Conservation (phyloP, 371 early-diverging fungal genomes). For the Mortierella sp. region DNA sequence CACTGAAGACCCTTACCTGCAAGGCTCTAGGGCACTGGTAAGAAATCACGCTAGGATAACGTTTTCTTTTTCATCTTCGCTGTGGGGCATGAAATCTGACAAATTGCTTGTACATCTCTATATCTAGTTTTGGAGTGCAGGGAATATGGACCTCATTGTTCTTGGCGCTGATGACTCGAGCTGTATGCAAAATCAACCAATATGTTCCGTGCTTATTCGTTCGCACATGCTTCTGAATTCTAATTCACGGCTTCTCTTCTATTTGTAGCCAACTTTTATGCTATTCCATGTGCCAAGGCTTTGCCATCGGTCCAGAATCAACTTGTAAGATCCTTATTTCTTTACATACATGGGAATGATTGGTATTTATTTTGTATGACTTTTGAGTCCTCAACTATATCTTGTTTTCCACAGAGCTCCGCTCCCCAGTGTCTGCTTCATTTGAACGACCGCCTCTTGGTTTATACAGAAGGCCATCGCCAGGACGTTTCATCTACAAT, state of each 20-base stretch:
- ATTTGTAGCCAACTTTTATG: constrained; percentile 64
- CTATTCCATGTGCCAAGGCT: constrained; percentile 78
- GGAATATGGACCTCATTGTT: constrained; percentile 76
- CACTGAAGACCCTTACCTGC: constrained; percentile 69
- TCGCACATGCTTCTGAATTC: neutral
- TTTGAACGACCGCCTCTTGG: constrained; percentile 78
- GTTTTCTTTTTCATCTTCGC: neutral
- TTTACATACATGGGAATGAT: too few species aligned
- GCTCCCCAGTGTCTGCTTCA: constrained; percentile 74
- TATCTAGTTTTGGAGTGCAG: constrained; percentile 84
- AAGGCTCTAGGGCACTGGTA: constrained; percentile 74
- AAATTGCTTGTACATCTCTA: neutral
- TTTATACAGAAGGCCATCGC: constrained; percentile 79
- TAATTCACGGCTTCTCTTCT: neutral
- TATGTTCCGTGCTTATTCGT: neutral
- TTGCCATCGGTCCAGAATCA: constrained; percentile 69
- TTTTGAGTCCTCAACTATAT: too few species aligned
- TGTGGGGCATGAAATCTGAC: too few species aligned
- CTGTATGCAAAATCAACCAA: constrained; percentile 14
- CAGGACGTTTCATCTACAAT: constrained; percentile 75
- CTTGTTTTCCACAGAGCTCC: constrained; percentile 67
- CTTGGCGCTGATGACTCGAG: constrained; percentile 54
- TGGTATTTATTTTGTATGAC: too few species aligned
- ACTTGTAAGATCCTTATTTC: constrained; percentile 58
- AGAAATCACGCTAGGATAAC: constrained; percentile 7